Evolutionary conservation across 805 yeast species (phyloP), one percentile per base, ranked within the genome.

Genomic region (Candida yuanshanica): DNA sequence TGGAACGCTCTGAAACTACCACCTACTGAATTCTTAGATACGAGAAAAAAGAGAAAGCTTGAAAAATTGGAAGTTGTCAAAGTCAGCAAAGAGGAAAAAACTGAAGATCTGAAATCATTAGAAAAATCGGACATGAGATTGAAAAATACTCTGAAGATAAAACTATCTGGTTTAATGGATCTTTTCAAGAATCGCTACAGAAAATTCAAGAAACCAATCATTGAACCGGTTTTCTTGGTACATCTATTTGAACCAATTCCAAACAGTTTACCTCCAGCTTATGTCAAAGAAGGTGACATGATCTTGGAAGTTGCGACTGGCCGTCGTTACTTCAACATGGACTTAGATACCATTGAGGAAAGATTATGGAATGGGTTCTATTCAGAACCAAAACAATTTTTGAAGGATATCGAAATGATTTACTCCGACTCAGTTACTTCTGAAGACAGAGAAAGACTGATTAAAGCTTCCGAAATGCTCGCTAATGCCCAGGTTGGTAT

Each of bases 321-420:
- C 4, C 77, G 75, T 42, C 72, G 69, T 48, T 91, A 71, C 56
- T 74, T 71, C 65, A 93, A 93, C 52, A 93, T 93, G 85, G 99
- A 93, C 55, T 66, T 93, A 41, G 99, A 93, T 56, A 81, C 89
- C 14, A 77, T 93, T 25, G 99, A 93, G 56, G 98, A 93, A 58
- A 72, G 99, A 44, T 64, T 93, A 41, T 93, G 99, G 99, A 93
- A 93, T 61, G 99, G 99, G 0, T 93, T 65, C 60, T 93, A 93
- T 56, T 81, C 87, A 29, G 96, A 89, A 53, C 97, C 98, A 12
- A 81, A 79, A 49, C 97, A 93, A 59, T 91, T 85, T 56, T 65
- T 90, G 51, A 77, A 75, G 49, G 99, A 93, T 57, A 74, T 93
- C 34, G 88, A 82, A 55, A 73, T 84, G 77, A 91, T 93, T 29